Percentiles rank a stretch among this genome's conserved stretches.
phyloP scores from a whole-genome alignment of 345 rosid species.

The Populus simonii region DNA sequence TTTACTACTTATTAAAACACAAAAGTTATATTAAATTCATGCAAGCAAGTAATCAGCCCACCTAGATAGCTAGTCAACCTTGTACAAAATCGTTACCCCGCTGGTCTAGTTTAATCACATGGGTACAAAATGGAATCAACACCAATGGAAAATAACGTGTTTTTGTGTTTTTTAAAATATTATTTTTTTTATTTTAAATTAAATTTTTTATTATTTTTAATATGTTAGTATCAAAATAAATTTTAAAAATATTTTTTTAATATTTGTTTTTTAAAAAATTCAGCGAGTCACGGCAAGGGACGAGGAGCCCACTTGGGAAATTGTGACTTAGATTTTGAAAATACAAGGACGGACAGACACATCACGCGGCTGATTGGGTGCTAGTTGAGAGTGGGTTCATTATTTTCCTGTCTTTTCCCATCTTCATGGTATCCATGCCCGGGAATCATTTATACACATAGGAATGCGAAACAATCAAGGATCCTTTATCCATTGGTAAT shows the following conservation, averaged over 20 bases:
- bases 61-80: not conserved
- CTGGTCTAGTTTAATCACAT: not conserved
- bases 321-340: not conserved
- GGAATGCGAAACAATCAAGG: too few relatives aligned
- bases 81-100: not conserved
- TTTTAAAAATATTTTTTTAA: too few relatives aligned
- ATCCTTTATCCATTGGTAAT: too few relatives aligned
- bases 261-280: too few relatives aligned
- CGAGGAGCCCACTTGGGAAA: not conserved
- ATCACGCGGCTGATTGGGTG: constrained; percentile 13
- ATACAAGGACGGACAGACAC: not conserved
- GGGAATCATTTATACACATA: not conserved
- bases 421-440: not conserved
- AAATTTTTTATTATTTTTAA: too few relatives aligned
- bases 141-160: too few relatives aligned
- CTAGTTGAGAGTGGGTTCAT: not conserved
- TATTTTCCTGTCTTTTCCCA: not conserved
- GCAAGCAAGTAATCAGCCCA: too few relatives aligned
- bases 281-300: not conserved
- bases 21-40: too few relatives aligned
- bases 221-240: too few relatives aligned
- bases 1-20: too few relatives aligned
- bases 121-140: not conserved
- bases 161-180: too few relatives aligned
- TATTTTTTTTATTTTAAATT: too few relatives aligned